Evolutionary conservation across 257 asterid genomes (phyloP).

Genomic region (Eustoma russellianum): DNA sequence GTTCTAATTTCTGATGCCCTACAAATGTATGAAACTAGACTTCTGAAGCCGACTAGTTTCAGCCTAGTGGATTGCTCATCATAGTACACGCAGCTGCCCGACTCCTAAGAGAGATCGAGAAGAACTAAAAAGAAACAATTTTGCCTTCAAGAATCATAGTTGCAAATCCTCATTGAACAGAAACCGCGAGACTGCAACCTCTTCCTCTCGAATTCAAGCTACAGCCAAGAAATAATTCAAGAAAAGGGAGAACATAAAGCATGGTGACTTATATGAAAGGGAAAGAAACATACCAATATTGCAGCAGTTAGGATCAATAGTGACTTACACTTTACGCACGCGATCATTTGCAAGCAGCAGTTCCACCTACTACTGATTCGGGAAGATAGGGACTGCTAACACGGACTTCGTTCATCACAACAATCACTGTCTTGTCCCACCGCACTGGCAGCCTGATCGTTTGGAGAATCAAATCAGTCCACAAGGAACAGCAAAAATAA

Average conservation of each 20-base stretch:
- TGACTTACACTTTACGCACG: slow-evolving; percentile 82
- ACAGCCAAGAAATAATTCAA: slow-evolving; percentile 1
- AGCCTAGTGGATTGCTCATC: too few species aligned
- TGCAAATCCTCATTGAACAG: slow-evolving; percentile 10
- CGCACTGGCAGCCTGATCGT: slow-evolving; percentile 79
- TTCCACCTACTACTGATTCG: slow-evolving; percentile 83
- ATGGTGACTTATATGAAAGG: background rate
- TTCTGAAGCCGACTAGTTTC: too few species aligned
- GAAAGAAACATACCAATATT: background rate
- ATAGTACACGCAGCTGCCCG: too few species aligned
- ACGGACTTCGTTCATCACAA: slow-evolving; percentile 95
- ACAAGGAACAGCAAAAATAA: too few species aligned
- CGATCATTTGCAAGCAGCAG: slow-evolving; percentile 94
- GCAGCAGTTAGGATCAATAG: background rate
- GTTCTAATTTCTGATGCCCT: too few species aligned
- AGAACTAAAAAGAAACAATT: background rate
- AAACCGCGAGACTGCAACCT: slow-evolving; percentile 29
- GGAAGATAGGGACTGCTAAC: slow-evolving; percentile 92
- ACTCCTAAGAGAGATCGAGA: too few species aligned
- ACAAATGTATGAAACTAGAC: too few species aligned
- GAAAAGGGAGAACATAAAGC: too few species aligned
- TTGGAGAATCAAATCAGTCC: too few species aligned
- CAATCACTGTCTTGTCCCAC: slow-evolving; percentile 86
- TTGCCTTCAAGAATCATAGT: background rate
- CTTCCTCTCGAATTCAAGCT: slow-evolving; percentile 62